Evolutionary conservation across 2,329 filamentous ascomycete genomes (phyloP).

Genomic region (Albophoma yamanashiensis): DNA sequence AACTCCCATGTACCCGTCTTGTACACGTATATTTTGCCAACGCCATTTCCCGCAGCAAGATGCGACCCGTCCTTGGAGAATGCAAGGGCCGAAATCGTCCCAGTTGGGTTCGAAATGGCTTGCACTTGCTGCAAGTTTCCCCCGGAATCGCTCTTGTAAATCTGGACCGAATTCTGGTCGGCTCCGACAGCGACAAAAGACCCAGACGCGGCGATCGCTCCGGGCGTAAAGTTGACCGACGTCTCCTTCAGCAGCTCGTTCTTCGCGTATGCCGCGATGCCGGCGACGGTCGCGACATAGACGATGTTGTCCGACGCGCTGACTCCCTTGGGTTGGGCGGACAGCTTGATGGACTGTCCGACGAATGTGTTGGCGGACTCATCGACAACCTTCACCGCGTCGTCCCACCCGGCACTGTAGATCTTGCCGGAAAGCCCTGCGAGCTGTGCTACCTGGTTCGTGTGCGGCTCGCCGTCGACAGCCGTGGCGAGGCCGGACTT

Average conservation of each 20-base stretch:
- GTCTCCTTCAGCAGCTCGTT: constrained; percentile 49
- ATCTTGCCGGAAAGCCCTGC: constrained; percentile 50
- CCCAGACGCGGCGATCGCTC: constrained; percentile 59
- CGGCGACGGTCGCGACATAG: constrained; percentile 45
- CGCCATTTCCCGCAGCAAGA: constrained; percentile 71
- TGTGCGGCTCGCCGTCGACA: constrained; percentile 72
- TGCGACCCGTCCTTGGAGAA: constrained; percentile 72
- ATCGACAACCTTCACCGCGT: constrained; percentile 73
- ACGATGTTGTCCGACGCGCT: constrained; percentile 40
- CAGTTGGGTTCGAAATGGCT: constrained; percentile 57
- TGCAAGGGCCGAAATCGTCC: constrained; percentile 66
- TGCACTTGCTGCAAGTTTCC: constrained; percentile 43
- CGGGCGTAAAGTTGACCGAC: constrained; percentile 54
- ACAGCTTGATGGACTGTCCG: constrained; percentile 55
- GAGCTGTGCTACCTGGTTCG: constrained; percentile 77
- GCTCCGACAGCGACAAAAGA: constrained; percentile 64
- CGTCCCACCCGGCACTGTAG: constrained; percentile 92
- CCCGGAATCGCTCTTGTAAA: constrained; percentile 52
- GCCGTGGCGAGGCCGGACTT: constrained; percentile 55
- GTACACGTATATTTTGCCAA: constrained; percentile 83
- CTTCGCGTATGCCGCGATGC: constrained; percentile 44
- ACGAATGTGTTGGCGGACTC: constrained; percentile 64
- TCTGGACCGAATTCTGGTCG: constrained; percentile 61
- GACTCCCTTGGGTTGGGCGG: constrained; percentile 72
- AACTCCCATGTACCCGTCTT: constrained; percentile 50